Conservation (phyloP, 805 yeast genomes). For the Candida ascalaphidarum region DNA sequence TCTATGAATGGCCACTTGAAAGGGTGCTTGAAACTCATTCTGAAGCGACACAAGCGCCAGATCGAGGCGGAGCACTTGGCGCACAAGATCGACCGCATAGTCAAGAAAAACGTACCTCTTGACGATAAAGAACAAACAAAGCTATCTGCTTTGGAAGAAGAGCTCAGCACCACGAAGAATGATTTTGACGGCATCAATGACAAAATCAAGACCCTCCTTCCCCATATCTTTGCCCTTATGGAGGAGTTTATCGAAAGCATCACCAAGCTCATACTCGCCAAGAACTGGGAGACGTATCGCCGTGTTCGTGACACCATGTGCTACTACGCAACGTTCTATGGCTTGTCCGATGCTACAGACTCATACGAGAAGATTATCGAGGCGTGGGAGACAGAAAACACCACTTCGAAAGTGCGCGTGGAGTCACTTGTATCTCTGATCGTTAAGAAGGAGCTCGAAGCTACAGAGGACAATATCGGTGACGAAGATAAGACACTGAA, state of each 20-base stretch:
- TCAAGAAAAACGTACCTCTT: slow-evolving; percentile 19
- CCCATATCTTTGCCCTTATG: slow-evolving; percentile 35
- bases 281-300: slow-evolving; percentile 26
- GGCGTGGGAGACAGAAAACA: slow-evolving; percentile 29
- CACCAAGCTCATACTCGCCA: slow-evolving; percentile 27
- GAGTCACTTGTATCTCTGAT: slow-evolving; percentile 23
- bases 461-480: slow-evolving; percentile 26
- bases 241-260: slow-evolving; percentile 42
- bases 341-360: slow-evolving; percentile 10
- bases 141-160: slow-evolving; percentile 19
- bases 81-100: slow-evolving; percentile 28
- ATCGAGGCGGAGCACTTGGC: slow-evolving; percentile 30
- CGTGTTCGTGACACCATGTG: slow-evolving; percentile 19
- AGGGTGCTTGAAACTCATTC: slow-evolving; percentile 29
- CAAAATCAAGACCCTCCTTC: slow-evolving; percentile 33
- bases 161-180: slow-evolving; percentile 18
- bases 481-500: slow-evolving; percentile 17
- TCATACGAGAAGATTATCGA: slow-evolving; percentile 25
- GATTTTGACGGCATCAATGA: slow-evolving; percentile 25
- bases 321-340: slow-evolving; percentile 20
- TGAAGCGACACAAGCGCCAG: slow-evolving; percentile 37
- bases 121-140: slow-evolving; percentile 30
- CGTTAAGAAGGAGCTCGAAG: slow-evolving; percentile 27
- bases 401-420: slow-evolving; percentile 28
- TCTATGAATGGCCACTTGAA: slow-evolving; percentile 31